phyloP scores from a whole-genome alignment of 768 basidiomycete species.

The Suillus paluster region DNA sequence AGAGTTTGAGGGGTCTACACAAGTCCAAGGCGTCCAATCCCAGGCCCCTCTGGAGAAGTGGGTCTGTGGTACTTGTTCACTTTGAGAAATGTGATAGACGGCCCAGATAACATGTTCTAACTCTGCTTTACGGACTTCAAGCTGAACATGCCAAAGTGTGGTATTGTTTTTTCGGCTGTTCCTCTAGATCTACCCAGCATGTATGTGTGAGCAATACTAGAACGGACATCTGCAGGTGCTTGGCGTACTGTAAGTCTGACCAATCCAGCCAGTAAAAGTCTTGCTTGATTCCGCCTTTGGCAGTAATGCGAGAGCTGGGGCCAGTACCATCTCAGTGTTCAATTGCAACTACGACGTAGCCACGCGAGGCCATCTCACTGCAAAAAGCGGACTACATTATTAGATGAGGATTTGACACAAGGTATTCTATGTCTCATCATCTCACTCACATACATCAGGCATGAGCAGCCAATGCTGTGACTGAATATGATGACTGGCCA shows the following conservation, averaged over 20 bases:
- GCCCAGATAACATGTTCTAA: constrained; percentile 36
- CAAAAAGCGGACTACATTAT: constrained; percentile 39
- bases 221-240: background rate
- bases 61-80: constrained; percentile 2
- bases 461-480: constrained; percentile 48
- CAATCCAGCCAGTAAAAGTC: constrained; percentile 40
- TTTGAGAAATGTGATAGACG: constrained; percentile 19
- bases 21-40: constrained; percentile 22
- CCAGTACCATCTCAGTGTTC: constrained; percentile 54
- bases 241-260: constrained; percentile 28
- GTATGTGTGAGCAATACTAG: background rate
- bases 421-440: background rate
- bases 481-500: constrained; percentile 51
- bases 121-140: constrained; percentile 43
- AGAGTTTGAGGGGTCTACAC: constrained; percentile 22
- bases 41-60: constrained; percentile 2
- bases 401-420: background rate
- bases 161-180: constrained; percentile 38
- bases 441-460: constrained; percentile 42
- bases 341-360: constrained; percentile 49
- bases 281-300: constrained; percentile 23
- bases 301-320: constrained; percentile 35
- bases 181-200: constrained; percentile 36
- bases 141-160: constrained; percentile 32
- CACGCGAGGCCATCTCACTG: constrained; percentile 47